Evolutionary conservation across 345 rosid genomes (phyloP).

Genomic region (Euphorbia pulcherrima): DNA sequence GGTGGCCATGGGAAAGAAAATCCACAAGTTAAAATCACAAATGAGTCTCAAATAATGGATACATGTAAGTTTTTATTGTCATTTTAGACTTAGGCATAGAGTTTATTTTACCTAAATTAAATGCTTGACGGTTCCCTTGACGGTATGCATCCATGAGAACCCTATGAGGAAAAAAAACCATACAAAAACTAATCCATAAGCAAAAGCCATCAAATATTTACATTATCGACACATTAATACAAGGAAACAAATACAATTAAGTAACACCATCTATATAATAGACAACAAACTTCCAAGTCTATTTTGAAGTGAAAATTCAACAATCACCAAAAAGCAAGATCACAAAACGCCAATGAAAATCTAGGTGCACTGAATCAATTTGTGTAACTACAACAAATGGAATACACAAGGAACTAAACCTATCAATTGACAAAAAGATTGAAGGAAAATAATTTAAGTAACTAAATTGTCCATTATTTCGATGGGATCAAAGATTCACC

Average conservation of each 20-base stretch:
- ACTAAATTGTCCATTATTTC: no score
- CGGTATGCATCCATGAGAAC: conserved; percentile 83
- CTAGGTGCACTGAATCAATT: not conserved
- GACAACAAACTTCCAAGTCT: not conserved
- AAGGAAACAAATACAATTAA: not conserved
- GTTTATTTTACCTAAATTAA: conserved; percentile 61
- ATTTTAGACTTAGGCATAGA: conserved; percentile 2
- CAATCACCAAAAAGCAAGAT: not conserved
- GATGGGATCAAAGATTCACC: no score
- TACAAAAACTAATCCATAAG: not conserved
- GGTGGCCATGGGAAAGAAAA: conserved; percentile 13
- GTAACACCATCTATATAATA: not conserved
- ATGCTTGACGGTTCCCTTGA: conserved; percentile 72
- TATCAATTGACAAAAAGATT: not conserved
- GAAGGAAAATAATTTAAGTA: not conserved
- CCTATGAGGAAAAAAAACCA: conserved; percentile 32
- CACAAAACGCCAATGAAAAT: not conserved
- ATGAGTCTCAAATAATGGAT: conserved; percentile 2
- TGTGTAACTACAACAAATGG: not conserved
- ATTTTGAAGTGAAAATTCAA: not conserved
- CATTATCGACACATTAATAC: not conserved
- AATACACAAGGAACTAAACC: not conserved
- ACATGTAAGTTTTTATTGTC: not conserved
- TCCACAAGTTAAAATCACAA: conserved; percentile 14
- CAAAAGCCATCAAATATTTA: not conserved